Percentiles rank a stretch among this genome's conserved stretches.
These are phyloP conservation scores for Eucalyptus sideroxylon DNA, from an alignment of 345 rosid genomes.

Conservation along the genomic window DNA sequence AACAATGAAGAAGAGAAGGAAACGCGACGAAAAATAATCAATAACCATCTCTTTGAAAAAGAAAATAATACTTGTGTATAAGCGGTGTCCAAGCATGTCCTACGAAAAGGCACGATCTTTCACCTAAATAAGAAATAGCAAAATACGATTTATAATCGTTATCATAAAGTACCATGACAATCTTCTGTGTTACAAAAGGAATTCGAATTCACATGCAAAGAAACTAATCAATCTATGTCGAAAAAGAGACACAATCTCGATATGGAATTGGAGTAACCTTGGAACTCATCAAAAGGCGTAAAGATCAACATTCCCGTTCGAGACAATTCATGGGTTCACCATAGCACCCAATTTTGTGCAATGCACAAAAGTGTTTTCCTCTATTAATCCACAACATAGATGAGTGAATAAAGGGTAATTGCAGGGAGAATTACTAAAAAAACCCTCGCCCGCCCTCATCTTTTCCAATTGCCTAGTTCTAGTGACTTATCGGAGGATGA, in stretches of 20 bases:
- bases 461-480: fast-evolving
- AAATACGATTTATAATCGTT: background rate
- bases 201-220: background rate
- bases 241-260: background rate
- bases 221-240: background rate
- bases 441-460: fast-evolving
- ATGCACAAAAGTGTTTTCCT: background rate
- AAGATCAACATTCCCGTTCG: background rate
- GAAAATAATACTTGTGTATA: background rate
- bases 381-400: background rate
- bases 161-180: background rate
- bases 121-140: background rate
- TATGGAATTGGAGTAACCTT: background rate
- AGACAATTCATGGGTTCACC: background rate
- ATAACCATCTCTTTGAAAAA: background rate
- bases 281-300: background rate
- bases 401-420: background rate
- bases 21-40: background rate
- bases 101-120: background rate
- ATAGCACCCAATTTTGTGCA: background rate
- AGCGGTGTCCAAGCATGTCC: background rate
- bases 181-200: background rate
- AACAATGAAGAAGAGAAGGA: background rate
- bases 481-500: background rate
- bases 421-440: fast-evolving